Evolutionary conservation across 768 basidiomycete species (phyloP).

Genomic region (Cantharellus anzutake): DNA sequence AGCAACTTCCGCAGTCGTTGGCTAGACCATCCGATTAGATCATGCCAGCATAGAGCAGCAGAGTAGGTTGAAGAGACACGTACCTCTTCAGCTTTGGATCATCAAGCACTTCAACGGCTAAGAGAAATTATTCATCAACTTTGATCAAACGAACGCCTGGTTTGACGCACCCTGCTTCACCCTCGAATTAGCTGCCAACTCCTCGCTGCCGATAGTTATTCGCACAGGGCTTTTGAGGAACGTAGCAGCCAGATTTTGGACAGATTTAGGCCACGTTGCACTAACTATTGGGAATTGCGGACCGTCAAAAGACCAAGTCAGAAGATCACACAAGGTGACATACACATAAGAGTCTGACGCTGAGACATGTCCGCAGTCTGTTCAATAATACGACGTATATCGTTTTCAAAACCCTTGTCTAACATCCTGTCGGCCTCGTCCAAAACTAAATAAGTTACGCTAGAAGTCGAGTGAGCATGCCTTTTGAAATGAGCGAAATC

Average conservation of each 20-base stretch:
- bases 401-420: slow-evolving; percentile 96
- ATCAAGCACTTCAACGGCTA: slow-evolving; percentile 75
- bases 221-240: slow-evolving; percentile 74
- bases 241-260: slow-evolving; percentile 69
- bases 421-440: slow-evolving; percentile 99
- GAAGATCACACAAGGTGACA: slow-evolving; percentile 18
- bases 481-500: neutral
- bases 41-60: neutral
- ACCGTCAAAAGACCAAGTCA: slow-evolving; percentile 6
- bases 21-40: neutral
- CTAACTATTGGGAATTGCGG: slow-evolving; percentile 38
- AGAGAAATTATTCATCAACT: neutral
- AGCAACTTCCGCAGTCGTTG: slow-evolving; percentile 11
- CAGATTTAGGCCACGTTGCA: slow-evolving; percentile 95
- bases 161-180: slow-evolving; percentile 50
- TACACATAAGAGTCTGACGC: slow-evolving; percentile 90
- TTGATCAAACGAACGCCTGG: neutral
- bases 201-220: slow-evolving; percentile 90
- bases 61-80: slow-evolving; percentile 14
- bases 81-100: slow-evolving; percentile 75
- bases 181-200: slow-evolving; percentile 81
- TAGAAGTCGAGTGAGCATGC: slow-evolving; percentile 13
- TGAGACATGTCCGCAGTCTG: slow-evolving; percentile 43
- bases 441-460: slow-evolving; percentile 79
- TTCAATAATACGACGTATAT: slow-evolving; percentile 79